These are phyloP conservation scores for Fusarium avenaceum DNA, from an alignment of 2,329 filamentous ascomycete species.

Conservation along the genomic window DNA sequence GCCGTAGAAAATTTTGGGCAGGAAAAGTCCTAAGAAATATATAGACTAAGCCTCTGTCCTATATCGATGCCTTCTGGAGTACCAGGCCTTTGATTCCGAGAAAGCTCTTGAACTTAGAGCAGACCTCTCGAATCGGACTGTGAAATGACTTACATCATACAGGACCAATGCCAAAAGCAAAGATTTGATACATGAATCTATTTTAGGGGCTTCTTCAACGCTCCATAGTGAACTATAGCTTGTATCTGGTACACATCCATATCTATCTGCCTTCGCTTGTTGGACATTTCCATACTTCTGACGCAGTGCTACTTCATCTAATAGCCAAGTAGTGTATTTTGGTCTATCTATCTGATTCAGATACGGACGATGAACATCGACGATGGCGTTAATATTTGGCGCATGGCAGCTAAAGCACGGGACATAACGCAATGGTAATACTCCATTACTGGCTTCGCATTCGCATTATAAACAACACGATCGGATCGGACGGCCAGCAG, in stretches of 20 bases:
- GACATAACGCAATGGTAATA: neutral
- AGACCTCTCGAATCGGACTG: neutral
- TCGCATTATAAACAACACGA: slow-evolving; percentile 17
- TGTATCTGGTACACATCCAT: neutral
- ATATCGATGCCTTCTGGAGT: neutral
- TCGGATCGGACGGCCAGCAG: slow-evolving; percentile 3
- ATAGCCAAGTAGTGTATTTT: neutral
- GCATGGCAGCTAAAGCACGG: neutral
- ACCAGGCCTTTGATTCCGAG: neutral
- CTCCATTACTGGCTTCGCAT: neutral
- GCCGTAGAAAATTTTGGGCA: neutral
- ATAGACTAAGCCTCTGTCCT: neutral
- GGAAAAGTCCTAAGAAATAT: neutral
- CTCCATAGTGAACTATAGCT: neutral
- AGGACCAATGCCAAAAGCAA: no score
- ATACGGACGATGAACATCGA: neutral
- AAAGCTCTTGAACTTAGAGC: slow-evolving; percentile 20
- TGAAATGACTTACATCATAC: neutral
- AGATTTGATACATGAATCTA: neutral
- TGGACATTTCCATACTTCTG: neutral
- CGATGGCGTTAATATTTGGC: neutral
- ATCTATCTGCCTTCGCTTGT: neutral
- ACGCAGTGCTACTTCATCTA: neutral
- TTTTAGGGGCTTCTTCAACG: neutral
- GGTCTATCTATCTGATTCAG: neutral